Conservation (phyloP, 1,284 basidiomycete species). For the Cutaneotrichosporon arboriforme region DNA sequence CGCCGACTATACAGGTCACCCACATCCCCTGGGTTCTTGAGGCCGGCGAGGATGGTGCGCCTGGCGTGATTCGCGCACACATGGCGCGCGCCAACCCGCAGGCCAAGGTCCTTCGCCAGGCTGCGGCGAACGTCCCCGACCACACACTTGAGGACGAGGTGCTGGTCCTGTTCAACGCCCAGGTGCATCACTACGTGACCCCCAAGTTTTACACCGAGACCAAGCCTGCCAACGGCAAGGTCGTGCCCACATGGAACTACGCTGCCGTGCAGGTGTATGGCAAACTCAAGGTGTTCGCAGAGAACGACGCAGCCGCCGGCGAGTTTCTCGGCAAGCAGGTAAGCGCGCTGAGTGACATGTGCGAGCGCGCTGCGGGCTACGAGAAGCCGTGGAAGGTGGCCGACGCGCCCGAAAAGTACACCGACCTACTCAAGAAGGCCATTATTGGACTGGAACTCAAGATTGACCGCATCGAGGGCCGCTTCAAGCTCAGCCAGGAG, state of each 20-base stretch:
- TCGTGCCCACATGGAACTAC: constrained; percentile 49
- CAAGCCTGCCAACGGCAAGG: constrained; percentile 44
- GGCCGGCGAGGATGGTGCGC: background rate
- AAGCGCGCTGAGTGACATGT: constrained; percentile 29
- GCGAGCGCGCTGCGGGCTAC: constrained; percentile 20
- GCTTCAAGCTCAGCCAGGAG: constrained; percentile 50
- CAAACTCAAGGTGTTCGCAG: constrained; percentile 27
- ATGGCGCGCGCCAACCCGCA: constrained; percentile 48
- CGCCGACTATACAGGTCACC: constrained; percentile 46
- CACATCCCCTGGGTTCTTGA: constrained; percentile 52
- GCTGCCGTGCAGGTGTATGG: constrained; percentile 48
- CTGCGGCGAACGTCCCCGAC: constrained; percentile 2
- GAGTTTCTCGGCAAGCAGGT: constrained; percentile 38
- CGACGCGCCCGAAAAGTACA: constrained; percentile 47
- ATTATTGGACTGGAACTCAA: constrained; percentile 49
- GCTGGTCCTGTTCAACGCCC: constrained; percentile 43
- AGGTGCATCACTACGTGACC: constrained; percentile 42
- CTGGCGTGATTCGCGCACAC: constrained; percentile 36
- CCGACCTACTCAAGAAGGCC: constrained; percentile 44
- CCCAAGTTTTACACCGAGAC: constrained; percentile 44
- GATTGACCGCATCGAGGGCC: constrained; percentile 44
- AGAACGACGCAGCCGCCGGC: constrained; percentile 13
- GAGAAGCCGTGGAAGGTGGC: constrained; percentile 40
- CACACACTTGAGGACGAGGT: constrained; percentile 34
- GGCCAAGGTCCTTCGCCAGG: constrained; percentile 33